Evolutionary conservation across 2,329 filamentous ascomycete species (phyloP), one percentile per base, ranked within the genome.

Genomic region (Fonsecaea erecta): DNA sequence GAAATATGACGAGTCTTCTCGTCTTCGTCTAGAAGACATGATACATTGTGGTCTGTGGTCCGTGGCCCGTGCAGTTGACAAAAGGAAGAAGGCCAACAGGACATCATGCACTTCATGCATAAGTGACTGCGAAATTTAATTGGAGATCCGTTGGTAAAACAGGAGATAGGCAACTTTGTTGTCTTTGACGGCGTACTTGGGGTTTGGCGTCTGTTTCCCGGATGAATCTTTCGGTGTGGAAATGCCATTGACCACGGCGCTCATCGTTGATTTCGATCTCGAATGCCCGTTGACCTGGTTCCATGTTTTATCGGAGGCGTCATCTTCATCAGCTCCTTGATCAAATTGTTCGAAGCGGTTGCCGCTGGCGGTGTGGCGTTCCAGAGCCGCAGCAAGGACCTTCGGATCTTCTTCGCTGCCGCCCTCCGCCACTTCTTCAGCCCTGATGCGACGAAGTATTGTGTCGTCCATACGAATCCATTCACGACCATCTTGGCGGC

Each of bases 381-480:
- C 88, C n/a, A 88, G 78, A 12, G 85, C 84, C 51, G 85, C 84
- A 30, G 88, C 83, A 66, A 92, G 88, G 1, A 86, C 77, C 65
- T 91, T 89, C 1, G 87, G 87, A 71, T 90, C 90, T 73, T 96
- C 92, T 73, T 96, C 92, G 24, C 89, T 86, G 43, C 92, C 93
- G 24, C 86, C 90, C 77, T 93, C 90, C 1, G 92, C 93, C 21
- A 98, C 93, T 68, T 98, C 94, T 74, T 97, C 91, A 68, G 89
- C 89, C 61, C 90, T 86, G 37, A 99, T 88, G 46, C 93, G 90
- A 67, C 91, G 88, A 69, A 99, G 93, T 65, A 92, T 81, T 0
- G 95, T 99, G 75, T 99, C 95, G 73, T 99, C 95, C 71, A 99
- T 87, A 61, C 94, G 91, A 63, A 99, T 90, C 95, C 95, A 99